These are phyloP conservation scores for Monotropa hypopitys DNA, from an alignment of 179 eudicot genomes.

Conservation along the genomic window DNA sequence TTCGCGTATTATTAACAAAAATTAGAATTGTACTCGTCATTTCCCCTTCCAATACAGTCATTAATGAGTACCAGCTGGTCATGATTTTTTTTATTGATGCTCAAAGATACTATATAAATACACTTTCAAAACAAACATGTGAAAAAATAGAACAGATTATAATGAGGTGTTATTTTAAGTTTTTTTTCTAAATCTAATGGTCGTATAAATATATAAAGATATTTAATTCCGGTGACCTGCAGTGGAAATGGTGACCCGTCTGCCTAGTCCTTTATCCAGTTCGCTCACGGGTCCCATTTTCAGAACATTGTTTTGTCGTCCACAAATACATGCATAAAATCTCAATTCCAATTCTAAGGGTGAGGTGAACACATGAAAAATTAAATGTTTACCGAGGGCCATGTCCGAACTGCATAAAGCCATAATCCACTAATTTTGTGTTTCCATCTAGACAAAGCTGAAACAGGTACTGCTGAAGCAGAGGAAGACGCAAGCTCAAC, in stretches of 20 bases:
- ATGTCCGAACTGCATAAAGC: conserved; percentile 43
- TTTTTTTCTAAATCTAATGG: neutral
- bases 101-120: neutral
- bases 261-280: neutral
- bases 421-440: conserved; percentile 42
- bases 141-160: neutral
- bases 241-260: neutral
- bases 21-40: no score
- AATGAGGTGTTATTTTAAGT: neutral
- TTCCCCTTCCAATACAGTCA: no score
- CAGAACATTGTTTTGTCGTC: neutral
- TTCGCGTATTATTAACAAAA: no score
- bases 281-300: neutral
- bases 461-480: conserved; percentile 25
- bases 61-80: no score
- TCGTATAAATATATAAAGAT: neutral
- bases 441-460: conserved; percentile 44
- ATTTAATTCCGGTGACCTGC: neutral
- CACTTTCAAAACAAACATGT: neutral
- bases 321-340: neutral
- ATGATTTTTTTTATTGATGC: no score
- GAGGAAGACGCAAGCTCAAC: conserved; percentile 35
- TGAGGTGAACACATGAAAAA: neutral
- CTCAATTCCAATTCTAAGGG: neutral
- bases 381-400: conserved; percentile 63